Percentiles rank a stretch among this genome's conserved stretches.
These are phyloP conservation scores for Scheffersomyces segobiensis DNA, from an alignment of 1,139 yeast genomes.

Conservation along the genomic window DNA sequence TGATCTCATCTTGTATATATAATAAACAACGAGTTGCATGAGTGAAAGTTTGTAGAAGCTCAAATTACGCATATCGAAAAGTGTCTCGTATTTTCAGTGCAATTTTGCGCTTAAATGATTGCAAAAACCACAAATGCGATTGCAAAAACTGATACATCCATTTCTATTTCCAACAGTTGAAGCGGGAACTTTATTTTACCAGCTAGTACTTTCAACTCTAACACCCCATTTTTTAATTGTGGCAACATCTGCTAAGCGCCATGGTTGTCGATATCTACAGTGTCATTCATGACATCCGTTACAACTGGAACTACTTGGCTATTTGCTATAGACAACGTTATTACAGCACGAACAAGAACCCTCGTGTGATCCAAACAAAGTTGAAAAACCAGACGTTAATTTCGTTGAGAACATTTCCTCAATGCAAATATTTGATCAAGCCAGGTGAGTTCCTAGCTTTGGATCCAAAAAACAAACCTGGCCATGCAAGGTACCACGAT, in stretches of 20 bases:
- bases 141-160: background rate
- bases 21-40: background rate
- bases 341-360: slow-evolving; percentile 21
- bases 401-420: slow-evolving; percentile 21
- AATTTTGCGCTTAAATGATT: background rate
- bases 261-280: background rate
- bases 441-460: slow-evolving; percentile 19
- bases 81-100: background rate
- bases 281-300: slow-evolving; percentile 8
- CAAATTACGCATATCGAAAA: background rate
- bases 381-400: slow-evolving; percentile 15
- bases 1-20: background rate
- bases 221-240: background rate
- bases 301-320: slow-evolving; percentile 8
- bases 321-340: slow-evolving; percentile 18
- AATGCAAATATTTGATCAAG: slow-evolving; percentile 15
- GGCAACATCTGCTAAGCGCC: background rate
- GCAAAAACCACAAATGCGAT: background rate
- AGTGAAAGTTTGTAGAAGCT: background rate
- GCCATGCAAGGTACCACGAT: background rate
- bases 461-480: slow-evolving; percentile 1
- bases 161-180: background rate
- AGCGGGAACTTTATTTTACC: background rate
- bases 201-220: background rate
- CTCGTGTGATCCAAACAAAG: slow-evolving; percentile 23